Evolutionary conservation across 176 grass and related monocot genomes (phyloP).

Genomic region (Puccinellia tenuiflora): DNA sequence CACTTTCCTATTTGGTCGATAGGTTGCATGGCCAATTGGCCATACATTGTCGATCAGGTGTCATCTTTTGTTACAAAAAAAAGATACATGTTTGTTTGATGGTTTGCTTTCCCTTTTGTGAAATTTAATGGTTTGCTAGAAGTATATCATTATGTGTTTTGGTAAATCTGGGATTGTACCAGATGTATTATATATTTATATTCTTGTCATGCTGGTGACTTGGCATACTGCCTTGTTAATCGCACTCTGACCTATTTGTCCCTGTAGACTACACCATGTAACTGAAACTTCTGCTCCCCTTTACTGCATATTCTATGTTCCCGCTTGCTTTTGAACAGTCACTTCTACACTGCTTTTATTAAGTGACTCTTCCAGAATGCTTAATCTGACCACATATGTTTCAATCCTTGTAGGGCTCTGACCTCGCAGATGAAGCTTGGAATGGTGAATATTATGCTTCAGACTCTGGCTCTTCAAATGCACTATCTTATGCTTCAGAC

Average conservation of each 20-base stretch:
- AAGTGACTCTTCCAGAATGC: neutral
- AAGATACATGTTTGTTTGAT: slow-evolving; percentile 2
- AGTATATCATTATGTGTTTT: slow-evolving; percentile 7
- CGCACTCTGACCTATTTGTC: neutral
- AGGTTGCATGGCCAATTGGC: neutral
- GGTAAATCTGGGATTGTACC: neutral
- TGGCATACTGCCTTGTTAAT: neutral
- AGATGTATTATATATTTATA: neutral
- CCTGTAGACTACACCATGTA: neutral
- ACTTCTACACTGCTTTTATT: slow-evolving; percentile 21
- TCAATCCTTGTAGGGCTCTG: slow-evolving; percentile 35
- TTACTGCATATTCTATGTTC: neutral
- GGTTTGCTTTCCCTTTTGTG: neutral
- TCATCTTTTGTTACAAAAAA: slow-evolving; percentile 12
- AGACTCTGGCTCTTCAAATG: slow-evolving; percentile 37
- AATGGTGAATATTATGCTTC: slow-evolving; percentile 38
- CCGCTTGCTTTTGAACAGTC: slow-evolving; percentile 11
- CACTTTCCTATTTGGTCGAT: slow-evolving; percentile 1
- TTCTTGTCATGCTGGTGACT: neutral
- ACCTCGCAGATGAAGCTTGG: slow-evolving; percentile 25
- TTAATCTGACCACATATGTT: slow-evolving; percentile 22
- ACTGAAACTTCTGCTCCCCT: neutral
- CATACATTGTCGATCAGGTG: neutral
- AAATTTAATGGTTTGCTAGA: slow-evolving; percentile 11
- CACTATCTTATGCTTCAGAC: slow-evolving; percentile 51